Conservation (phyloP, 352 stramenopile genomes). For the Peronosclerospora sorghi region DNA sequence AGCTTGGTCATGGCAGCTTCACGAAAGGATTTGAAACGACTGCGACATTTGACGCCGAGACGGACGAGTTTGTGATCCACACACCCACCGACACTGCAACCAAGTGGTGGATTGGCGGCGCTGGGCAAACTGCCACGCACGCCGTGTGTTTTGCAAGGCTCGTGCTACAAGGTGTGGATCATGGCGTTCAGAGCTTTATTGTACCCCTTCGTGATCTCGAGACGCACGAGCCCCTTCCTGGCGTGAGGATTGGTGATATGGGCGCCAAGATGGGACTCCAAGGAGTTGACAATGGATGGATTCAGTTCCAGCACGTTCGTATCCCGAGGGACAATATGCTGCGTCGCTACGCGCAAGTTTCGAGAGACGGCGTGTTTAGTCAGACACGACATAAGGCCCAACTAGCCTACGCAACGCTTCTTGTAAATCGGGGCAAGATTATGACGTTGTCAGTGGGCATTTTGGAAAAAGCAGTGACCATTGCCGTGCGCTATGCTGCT, state of each 20-base stretch:
- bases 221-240: conserved; percentile 37
- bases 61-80: conserved; percentile 90
- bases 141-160: conserved; percentile 92
- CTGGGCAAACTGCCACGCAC: conserved; percentile 90
- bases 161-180: conserved; percentile 59
- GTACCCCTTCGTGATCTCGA: conserved; percentile 88
- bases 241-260: conserved; percentile 55
- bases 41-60: conserved; percentile 84
- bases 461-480: conserved; percentile 87
- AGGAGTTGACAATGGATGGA: conserved; percentile 70
- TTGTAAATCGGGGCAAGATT: conserved; percentile 67
- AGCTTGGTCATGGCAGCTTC: conserved; percentile 88
- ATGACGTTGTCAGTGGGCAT: conserved; percentile 59
- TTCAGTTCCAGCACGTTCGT: conserved; percentile 64
- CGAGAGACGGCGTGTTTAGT: conserved; percentile 44
- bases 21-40: conserved; percentile 89
- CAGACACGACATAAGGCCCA: conserved; percentile 47
- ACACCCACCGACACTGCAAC: conserved; percentile 90
- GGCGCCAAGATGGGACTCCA: conserved; percentile 63
- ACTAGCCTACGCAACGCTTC: conserved; percentile 62
- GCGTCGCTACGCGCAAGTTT: conserved; percentile 54
- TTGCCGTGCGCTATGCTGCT: conserved; percentile 88
- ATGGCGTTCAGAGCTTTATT: conserved; percentile 94
- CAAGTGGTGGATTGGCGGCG: conserved; percentile 95
- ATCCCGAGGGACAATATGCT: conserved; percentile 73